These are phyloP conservation scores for Escovopsis sp. DNA, from an alignment of 2,329 filamentous ascomycete genomes.

Conservation along the genomic window DNA sequence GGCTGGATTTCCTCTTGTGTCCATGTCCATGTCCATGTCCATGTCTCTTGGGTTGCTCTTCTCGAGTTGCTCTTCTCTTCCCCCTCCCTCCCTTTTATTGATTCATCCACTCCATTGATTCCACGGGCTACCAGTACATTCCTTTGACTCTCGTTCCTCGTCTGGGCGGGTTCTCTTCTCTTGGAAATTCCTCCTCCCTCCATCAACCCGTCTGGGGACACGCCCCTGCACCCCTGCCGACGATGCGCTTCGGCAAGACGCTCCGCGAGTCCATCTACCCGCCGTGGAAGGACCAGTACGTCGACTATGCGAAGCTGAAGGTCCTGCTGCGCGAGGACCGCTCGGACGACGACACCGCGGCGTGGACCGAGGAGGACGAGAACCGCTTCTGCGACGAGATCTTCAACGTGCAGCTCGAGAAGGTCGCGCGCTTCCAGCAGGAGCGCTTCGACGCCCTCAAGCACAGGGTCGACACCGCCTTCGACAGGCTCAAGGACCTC, in stretches of 20 bases:
- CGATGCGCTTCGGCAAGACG: constrained; percentile 88
- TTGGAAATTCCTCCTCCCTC: no score
- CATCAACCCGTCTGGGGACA: no score
- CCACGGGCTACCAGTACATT: no score
- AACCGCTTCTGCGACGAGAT: constrained; percentile 88
- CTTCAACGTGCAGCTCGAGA: constrained; percentile 86
- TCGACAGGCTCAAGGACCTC: constrained; percentile 64
- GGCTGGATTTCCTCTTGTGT: no score
- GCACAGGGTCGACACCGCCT: constrained; percentile 36
- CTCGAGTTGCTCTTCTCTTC: no score
- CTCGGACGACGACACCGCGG: constrained; percentile 41
- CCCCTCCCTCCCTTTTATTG: no score
- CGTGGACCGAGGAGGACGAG: constrained; percentile 92
- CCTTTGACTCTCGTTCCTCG: no score
- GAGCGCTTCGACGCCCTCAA: constrained; percentile 50
- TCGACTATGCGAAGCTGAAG: constrained; percentile 93
- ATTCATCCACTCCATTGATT: no score
- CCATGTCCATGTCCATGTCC: no score
- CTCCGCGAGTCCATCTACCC: constrained; percentile 64
- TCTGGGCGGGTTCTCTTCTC: no score
- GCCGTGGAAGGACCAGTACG: constrained; percentile 87
- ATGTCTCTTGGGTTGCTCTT: no score
- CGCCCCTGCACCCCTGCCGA: background rate
- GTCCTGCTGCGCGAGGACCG: constrained; percentile 66
- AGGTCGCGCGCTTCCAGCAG: constrained; percentile 80